Percentiles rank a stretch among this genome's conserved stretches.
These are phyloP conservation scores for Endocarpon pusillum DNA, from an alignment of 495 filamentous ascomycete species.

Conservation along the genomic window DNA sequence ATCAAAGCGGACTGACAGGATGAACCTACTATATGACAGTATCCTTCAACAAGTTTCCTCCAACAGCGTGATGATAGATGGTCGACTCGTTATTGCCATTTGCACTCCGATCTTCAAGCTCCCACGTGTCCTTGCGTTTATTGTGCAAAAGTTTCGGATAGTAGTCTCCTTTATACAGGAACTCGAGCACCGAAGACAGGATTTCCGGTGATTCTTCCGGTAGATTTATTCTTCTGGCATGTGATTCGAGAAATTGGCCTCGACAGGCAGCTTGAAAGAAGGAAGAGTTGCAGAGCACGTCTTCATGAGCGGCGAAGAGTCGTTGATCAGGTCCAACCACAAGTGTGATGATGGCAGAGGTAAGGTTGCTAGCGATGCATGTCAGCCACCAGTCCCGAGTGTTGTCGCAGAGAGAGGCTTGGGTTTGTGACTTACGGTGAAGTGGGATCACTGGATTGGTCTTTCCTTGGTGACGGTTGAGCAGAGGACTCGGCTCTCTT, in stretches of 20 bases:
- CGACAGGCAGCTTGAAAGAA: conserved; percentile 48
- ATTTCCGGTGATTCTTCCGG: conserved; percentile 78
- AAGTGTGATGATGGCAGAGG: conserved; percentile 63
- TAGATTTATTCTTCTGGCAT: conserved; percentile 55
- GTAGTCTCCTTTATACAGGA: conserved; percentile 90
- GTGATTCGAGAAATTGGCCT: conserved; percentile 43
- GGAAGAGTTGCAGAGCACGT: conserved; percentile 58
- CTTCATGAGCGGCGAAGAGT: conserved; percentile 82
- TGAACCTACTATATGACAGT: conserved; percentile 61
- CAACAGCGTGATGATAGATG: conserved; percentile 45
- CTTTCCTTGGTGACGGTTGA: conserved; percentile 16
- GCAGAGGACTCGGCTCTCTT: conserved; percentile 8
- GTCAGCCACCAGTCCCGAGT: no score
- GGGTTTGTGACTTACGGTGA: conserved; percentile 22
- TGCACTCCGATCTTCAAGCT: conserved; percentile 40
- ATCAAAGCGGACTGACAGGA: no score
- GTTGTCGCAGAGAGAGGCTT: no score
- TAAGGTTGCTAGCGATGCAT: conserved; percentile 37
- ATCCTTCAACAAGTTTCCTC: conserved; percentile 61
- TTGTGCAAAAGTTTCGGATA: conserved; percentile 60
- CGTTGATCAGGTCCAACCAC: conserved; percentile 59
- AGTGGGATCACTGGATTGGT: conserved; percentile 19
- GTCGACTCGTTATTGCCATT: conserved; percentile 37
- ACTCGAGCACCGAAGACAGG: conserved; percentile 81
- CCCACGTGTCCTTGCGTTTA: conserved; percentile 48